A percentile compares a stretch with the other conserved stretches of the same genome.
Evolutionary conservation across 345 rosid genomes (phyloP).

Genomic region (Rhodomyrtus tomentosa): DNA sequence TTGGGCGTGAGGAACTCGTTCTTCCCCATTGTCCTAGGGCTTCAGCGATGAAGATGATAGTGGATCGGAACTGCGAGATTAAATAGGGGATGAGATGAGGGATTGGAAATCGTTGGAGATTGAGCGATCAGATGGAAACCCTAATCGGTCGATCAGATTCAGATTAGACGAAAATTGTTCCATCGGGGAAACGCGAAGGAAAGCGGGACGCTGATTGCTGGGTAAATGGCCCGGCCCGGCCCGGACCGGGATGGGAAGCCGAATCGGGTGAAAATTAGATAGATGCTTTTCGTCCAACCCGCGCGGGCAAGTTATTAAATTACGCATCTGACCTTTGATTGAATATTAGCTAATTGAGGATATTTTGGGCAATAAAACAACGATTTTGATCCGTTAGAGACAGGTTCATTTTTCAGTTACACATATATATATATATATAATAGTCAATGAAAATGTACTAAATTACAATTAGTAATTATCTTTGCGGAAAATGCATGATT

Average conservation of each 20-base stretch:
- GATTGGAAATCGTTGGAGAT: neutral
- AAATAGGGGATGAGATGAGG: neutral
- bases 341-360: neutral
- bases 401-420: neutral
- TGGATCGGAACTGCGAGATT: neutral
- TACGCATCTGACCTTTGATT: neutral
- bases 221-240: neutral
- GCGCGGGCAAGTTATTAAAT: no score
- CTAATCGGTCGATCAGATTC: neutral
- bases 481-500: neutral
- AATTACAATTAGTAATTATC: neutral
- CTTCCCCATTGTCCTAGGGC: conserved; percentile 45
- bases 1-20: conserved; percentile 88
- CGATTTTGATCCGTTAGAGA: neutral
- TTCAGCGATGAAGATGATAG: neutral
- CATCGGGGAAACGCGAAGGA: neutral
- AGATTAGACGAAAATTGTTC: neutral
- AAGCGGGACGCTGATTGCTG: neutral
- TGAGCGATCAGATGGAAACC: neutral
- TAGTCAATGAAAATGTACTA: rapidly evolving
- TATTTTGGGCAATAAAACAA: neutral
- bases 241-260: neutral
- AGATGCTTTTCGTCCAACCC: no score
- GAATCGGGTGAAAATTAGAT: neutral
- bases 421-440: rapidly evolving